Evolutionary conservation across 176 grass and related monocot genomes (phyloP).

Genomic region (Neostapfia colusana): DNA sequence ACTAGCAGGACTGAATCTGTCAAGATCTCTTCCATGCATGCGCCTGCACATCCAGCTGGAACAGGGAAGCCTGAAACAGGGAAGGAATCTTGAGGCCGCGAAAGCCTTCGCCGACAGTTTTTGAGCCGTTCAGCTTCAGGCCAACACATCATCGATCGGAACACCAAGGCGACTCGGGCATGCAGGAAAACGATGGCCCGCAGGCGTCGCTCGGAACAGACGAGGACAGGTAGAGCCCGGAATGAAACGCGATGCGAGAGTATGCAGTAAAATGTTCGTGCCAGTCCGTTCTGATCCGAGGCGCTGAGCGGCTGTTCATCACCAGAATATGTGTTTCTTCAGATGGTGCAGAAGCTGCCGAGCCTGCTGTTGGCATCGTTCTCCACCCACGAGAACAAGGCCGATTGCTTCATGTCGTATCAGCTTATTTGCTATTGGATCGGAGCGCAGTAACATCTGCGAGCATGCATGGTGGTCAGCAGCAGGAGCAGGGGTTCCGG

Average conservation of each 20-base stretch:
- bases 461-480: not conserved
- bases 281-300: not conserved
- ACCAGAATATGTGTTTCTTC: too few species aligned
- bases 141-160: not conserved
- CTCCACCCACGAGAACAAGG: too few species aligned
- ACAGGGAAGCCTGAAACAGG: not conserved
- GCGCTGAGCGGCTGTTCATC: too few species aligned
- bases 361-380: too few species aligned
- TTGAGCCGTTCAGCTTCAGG: not conserved
- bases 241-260: not conserved
- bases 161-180: not conserved
- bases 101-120: not conserved
- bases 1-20: not conserved
- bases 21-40: slow-evolving; percentile 22
- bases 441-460: not conserved
- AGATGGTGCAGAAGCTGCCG: too few species aligned
- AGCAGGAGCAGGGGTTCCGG: slow-evolving; percentile 27
- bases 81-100: slow-evolving; percentile 2
- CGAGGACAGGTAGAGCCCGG: too few species aligned
- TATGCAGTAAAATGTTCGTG: not conserved
- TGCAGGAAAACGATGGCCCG: not conserved
- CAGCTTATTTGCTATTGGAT: not conserved
- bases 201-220: not conserved
- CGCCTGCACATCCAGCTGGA: not conserved
- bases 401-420: too few species aligned